A percentile compares a stretch with the other conserved stretches of the same genome.
Conservation (phyloP, 495 filamentous ascomycete species). For the Talaromyces adpressus region DNA sequence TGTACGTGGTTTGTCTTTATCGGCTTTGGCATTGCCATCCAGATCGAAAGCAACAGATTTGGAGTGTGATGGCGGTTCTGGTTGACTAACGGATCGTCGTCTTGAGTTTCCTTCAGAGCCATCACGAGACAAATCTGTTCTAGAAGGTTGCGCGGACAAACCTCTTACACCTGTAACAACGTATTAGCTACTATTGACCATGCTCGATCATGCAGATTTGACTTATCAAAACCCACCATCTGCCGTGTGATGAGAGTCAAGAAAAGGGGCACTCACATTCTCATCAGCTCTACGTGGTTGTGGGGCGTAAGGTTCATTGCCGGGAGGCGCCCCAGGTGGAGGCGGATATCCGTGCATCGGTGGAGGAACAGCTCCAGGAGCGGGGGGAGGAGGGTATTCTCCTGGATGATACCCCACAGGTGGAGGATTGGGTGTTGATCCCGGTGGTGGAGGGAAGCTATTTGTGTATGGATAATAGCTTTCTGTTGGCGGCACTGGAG, state of each 20-base stretch:
- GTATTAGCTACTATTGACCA: constrained; percentile 6
- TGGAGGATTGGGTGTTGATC: constrained; percentile 23
- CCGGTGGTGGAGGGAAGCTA: constrained; percentile 39
- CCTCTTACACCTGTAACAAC: constrained; percentile 20
- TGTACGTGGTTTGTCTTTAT: background rate
- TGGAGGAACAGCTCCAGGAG: constrained; percentile 29
- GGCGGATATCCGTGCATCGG: constrained; percentile 39
- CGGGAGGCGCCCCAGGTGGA: constrained; percentile 17
- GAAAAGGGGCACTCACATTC: constrained; percentile 48
- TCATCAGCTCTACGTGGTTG: constrained; percentile 43
- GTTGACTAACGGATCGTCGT: constrained; percentile 20
- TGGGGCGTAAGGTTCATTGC: constrained; percentile 32
- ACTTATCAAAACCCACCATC: constrained; percentile 36
- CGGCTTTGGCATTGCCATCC: constrained; percentile 8
- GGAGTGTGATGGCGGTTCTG: constrained; percentile 14
- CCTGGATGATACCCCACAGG: constrained; percentile 28
- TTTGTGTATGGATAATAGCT: constrained; percentile 31
- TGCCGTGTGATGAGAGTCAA: constrained; percentile 26
- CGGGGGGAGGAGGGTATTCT: constrained; percentile 37
- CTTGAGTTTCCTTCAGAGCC: constrained; percentile 7
- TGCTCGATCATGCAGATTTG: background rate
- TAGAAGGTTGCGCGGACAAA: constrained; percentile 2
- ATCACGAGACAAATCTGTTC: background rate
- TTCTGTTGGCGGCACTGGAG: constrained; percentile 17
- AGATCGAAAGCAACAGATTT: constrained; percentile 36